Conservation (phyloP, 495 filamentous ascomycete genomes). For the Penicillium silybi region DNA sequence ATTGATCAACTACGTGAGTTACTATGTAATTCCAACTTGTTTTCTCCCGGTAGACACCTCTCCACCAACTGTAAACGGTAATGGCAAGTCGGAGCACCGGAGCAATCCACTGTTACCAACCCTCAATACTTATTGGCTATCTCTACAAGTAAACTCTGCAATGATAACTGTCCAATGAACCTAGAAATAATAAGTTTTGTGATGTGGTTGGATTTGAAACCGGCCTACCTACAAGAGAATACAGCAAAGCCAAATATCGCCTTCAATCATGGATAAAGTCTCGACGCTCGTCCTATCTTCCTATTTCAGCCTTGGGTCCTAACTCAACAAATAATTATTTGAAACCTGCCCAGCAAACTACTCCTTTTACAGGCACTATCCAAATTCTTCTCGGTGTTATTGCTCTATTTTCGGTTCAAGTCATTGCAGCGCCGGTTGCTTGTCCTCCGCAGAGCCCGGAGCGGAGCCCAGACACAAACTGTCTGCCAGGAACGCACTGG, state of each 20-base stretch:
- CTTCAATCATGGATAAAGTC: not conserved
- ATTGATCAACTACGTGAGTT: not conserved
- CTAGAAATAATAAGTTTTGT: no score
- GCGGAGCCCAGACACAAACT: no score
- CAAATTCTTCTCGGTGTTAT: not conserved
- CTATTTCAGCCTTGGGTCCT: no score
- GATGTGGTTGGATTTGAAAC: no score
- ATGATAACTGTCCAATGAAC: no score
- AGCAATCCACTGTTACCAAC: not conserved
- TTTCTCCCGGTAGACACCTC: not conserved
- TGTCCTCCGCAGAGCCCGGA: no score
- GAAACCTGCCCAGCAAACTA: no score
- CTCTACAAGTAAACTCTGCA: not conserved
- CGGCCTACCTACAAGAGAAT: no score
- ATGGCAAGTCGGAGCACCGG: not conserved
- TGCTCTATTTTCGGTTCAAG: not conserved
- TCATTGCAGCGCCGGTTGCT: not conserved
- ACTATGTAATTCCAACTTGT: not conserved
- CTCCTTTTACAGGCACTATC: no score
- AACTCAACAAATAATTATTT: no score
- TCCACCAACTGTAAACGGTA: not conserved
- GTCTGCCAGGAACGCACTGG: not conserved
- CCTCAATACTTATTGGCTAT: not conserved
- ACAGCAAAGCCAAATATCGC: not conserved
- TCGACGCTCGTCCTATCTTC: not conserved